Percentiles rank a stretch among this genome's conserved stretches.
These are phyloP conservation scores for Alternaria sp. DNA, from an alignment of 2,329 filamentous ascomycete genomes.

Conservation along the genomic window DNA sequence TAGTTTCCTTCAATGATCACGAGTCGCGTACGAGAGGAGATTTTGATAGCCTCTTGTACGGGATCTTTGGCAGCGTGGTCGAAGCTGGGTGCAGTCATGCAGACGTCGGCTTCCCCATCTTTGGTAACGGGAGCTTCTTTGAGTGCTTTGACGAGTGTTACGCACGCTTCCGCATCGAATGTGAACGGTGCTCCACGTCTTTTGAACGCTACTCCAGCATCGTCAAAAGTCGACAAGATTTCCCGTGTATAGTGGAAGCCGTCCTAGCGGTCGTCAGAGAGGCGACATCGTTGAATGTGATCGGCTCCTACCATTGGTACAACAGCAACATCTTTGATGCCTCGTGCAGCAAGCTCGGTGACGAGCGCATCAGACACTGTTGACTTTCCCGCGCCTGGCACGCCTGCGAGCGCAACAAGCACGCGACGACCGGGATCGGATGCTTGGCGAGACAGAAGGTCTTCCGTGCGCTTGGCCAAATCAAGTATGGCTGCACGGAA, in stretches of 20 bases:
- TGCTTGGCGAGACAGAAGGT: slow-evolving; percentile 32
- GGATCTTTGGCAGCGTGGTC: slow-evolving; percentile 40
- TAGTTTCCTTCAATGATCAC: slow-evolving; percentile 42
- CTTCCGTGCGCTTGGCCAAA: slow-evolving; percentile 30
- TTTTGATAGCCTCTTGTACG: slow-evolving; percentile 24
- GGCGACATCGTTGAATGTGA: not conserved
- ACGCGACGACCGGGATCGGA: slow-evolving; percentile 31
- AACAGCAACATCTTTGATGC: slow-evolving; percentile 31
- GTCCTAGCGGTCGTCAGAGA: slow-evolving; percentile 27
- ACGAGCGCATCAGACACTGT: slow-evolving; percentile 37
- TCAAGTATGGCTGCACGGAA: slow-evolving; percentile 27
- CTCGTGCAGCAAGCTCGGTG: slow-evolving; percentile 29
- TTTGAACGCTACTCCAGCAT: slow-evolving; percentile 32
- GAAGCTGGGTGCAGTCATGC: slow-evolving; percentile 35
- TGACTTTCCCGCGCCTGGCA: slow-evolving; percentile 41
- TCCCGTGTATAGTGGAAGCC: slow-evolving; percentile 39
- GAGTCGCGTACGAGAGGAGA: slow-evolving; percentile 35
- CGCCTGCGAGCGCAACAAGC: slow-evolving; percentile 39
- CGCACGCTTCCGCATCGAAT: slow-evolving; percentile 34
- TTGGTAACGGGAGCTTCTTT: slow-evolving; percentile 29
- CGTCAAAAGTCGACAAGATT: slow-evolving; percentile 27
- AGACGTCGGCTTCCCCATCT: slow-evolving; percentile 23
- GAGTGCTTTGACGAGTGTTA: slow-evolving; percentile 28
- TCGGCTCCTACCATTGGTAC: slow-evolving; percentile 36
- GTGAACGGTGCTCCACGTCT: slow-evolving; percentile 41